These are phyloP conservation scores for Zancudomyces culisetae DNA, from an alignment of 371 early-diverging fungal species.

Conservation along the genomic window DNA sequence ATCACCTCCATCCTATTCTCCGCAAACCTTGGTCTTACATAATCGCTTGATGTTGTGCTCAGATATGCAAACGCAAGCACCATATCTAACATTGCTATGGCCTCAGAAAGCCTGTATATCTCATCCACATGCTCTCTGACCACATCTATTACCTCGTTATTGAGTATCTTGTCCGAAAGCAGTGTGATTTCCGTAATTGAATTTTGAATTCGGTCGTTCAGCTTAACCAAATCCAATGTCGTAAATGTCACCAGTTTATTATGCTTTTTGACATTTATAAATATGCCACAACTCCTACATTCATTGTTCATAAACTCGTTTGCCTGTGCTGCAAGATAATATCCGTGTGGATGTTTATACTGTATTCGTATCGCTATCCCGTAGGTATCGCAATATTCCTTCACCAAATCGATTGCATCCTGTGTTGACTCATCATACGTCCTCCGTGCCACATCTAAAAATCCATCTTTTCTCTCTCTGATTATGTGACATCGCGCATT, in stretches of 20 bases:
- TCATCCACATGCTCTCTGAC: slow-evolving; percentile 38
- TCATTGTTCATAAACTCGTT: slow-evolving; percentile 15
- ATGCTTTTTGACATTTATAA: slow-evolving; percentile 24
- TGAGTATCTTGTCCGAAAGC: slow-evolving; percentile 63
- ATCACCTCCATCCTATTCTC: slow-evolving; percentile 60
- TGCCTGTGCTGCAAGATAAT: slow-evolving; percentile 29
- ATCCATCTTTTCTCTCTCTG: slow-evolving; percentile 50
- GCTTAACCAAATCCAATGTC: slow-evolving; percentile 51
- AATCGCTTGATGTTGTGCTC: slow-evolving; percentile 25
- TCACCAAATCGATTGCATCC: slow-evolving; percentile 56
- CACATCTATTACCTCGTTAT: slow-evolving; percentile 30
- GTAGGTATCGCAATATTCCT: slow-evolving; percentile 35
- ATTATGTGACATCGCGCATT: slow-evolving; percentile 74
- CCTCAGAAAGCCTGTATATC: slow-evolving; percentile 60
- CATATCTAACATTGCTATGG: slow-evolving; percentile 67
- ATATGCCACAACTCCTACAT: too few species aligned
- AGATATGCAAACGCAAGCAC: slow-evolving; percentile 46
- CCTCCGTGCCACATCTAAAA: slow-evolving; percentile 75
- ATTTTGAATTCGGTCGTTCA: slow-evolving; percentile 52
- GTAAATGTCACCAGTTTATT: slow-evolving; percentile 43
- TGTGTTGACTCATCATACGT: slow-evolving; percentile 67
- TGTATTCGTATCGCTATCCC: slow-evolving; percentile 40
- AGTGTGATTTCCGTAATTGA: slow-evolving; percentile 58
- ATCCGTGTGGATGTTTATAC: slow-evolving; percentile 39
- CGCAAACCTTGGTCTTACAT: slow-evolving; percentile 62